phyloP scores from a whole-genome alignment of 768 basidiomycete species.

The Tylopilus felleus region DNA sequence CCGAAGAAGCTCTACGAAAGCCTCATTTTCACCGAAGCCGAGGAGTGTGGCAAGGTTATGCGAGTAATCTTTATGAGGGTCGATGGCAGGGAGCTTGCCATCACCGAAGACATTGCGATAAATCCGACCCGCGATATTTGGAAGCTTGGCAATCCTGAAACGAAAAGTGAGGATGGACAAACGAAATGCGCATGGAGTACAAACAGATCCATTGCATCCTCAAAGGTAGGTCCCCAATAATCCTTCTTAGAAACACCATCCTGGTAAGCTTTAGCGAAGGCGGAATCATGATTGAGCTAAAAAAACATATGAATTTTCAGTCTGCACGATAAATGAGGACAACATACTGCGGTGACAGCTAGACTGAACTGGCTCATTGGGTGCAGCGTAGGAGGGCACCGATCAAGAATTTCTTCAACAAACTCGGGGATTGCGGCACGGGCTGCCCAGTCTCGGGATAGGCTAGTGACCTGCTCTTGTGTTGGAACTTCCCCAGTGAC shows the following conservation, averaged over 20 bases:
- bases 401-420: slow-evolving; percentile 94
- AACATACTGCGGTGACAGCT: slow-evolving; percentile 84
- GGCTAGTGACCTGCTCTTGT: slow-evolving; percentile 77
- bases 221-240: slow-evolving; percentile 94
- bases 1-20: slow-evolving; percentile 91
- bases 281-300: slow-evolving; percentile 90
- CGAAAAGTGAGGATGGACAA: slow-evolving; percentile 2
- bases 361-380: slow-evolving; percentile 99
- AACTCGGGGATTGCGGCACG: slow-evolving; percentile 88
- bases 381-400: slow-evolving; percentile 90
- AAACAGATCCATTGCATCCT: slow-evolving; percentile 86
- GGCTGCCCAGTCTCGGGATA: slow-evolving; percentile 94
- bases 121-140: slow-evolving; percentile 92
- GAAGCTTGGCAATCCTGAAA: slow-evolving; percentile 88
- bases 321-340: background rate
- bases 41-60: slow-evolving; percentile 86
- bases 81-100: slow-evolving; percentile 85
- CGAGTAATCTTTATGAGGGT: slow-evolving; percentile 82
- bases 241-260: slow-evolving; percentile 91
- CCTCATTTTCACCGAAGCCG: slow-evolving; percentile 83
- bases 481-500: slow-evolving; percentile 95
- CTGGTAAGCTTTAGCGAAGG: slow-evolving; percentile 93
- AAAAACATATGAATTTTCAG: slow-evolving; percentile 9
- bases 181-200: slow-evolving; percentile 3
- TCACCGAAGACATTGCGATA: slow-evolving; percentile 85